Evolutionary conservation across 1,139 yeast species (phyloP).

Genomic region (Suhomyces bribrorum): DNA sequence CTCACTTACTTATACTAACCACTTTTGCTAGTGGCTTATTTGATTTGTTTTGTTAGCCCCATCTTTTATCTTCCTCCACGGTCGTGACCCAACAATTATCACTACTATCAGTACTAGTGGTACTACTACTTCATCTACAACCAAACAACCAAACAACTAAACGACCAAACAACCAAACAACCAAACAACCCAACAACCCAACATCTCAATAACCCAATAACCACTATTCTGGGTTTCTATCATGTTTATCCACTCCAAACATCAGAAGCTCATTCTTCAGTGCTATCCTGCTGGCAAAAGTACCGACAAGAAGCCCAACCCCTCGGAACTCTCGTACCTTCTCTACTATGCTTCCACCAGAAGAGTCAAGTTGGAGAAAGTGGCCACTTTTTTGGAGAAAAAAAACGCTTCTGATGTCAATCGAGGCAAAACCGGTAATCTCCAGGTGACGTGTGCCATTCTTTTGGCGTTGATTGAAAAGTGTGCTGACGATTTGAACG

Average conservation of each 20-base stretch:
- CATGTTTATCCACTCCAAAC: conserved; percentile 63
- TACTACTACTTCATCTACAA: too few relatives aligned
- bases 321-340: conserved; percentile 85
- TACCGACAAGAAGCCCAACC: conserved; percentile 84
- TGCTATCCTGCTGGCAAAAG: conserved; percentile 92
- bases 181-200: too few relatives aligned
- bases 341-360: conserved; percentile 91
- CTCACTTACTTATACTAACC: background rate
- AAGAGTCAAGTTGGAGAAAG: conserved; percentile 84
- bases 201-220: background rate
- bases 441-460: conserved; percentile 78
- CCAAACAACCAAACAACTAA: too few relatives aligned
- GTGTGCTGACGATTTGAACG: conserved; percentile 81
- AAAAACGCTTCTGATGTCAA: conserved; percentile 65
- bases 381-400: conserved; percentile 65
- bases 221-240: background rate
- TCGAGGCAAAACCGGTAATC: conserved; percentile 70
- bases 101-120: too few relatives aligned
- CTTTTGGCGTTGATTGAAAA: conserved; percentile 67
- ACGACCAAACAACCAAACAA: too few relatives aligned
- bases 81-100: too few relatives aligned
- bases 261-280: conserved; percentile 83
- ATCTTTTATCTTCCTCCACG: too few relatives aligned
- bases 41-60: too few relatives aligned
- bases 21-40: too few relatives aligned